Percentiles rank a stretch among this genome's conserved stretches.
phyloP scores from a whole-genome alignment of 176 grass and related monocot species.

The Rhynchospora breviuscula region DNA sequence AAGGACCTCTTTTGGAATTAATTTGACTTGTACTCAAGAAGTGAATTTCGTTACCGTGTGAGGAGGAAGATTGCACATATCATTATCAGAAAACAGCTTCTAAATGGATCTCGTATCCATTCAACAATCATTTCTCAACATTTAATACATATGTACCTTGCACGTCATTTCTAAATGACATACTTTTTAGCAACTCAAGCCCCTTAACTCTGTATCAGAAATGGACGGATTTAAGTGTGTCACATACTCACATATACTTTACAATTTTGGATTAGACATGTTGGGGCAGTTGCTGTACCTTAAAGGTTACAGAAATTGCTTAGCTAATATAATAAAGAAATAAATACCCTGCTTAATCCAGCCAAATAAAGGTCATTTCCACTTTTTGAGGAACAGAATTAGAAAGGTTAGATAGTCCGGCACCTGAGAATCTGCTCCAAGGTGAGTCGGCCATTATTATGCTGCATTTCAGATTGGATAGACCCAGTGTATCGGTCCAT shows the following conservation, averaged over 20 bases:
- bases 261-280: not conserved
- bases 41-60: not conserved
- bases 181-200: not conserved
- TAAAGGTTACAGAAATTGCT: not conserved
- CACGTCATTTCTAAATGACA: not conserved
- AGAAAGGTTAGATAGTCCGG: slow-evolving; percentile 19
- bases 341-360: not conserved
- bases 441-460: slow-evolving; percentile 88
- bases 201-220: not conserved
- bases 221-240: not conserved
- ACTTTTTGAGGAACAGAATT: not conserved
- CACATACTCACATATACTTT: not conserved
- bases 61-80: not conserved
- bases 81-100: not conserved
- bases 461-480: slow-evolving; percentile 83
- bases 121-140: not conserved
- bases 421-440: slow-evolving; percentile 99
- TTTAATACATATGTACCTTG: not conserved
- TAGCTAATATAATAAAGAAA: slow-evolving; percentile 9
- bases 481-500: slow-evolving; percentile 76
- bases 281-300: not conserved
- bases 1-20: not conserved
- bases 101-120: not conserved
- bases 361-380: not conserved
- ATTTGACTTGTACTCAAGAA: not conserved